Percentiles rank a stretch among this genome's conserved stretches.
Conservation (phyloP, 352 stramenopile species). For the Phytophthora fragariaefolia region DNA sequence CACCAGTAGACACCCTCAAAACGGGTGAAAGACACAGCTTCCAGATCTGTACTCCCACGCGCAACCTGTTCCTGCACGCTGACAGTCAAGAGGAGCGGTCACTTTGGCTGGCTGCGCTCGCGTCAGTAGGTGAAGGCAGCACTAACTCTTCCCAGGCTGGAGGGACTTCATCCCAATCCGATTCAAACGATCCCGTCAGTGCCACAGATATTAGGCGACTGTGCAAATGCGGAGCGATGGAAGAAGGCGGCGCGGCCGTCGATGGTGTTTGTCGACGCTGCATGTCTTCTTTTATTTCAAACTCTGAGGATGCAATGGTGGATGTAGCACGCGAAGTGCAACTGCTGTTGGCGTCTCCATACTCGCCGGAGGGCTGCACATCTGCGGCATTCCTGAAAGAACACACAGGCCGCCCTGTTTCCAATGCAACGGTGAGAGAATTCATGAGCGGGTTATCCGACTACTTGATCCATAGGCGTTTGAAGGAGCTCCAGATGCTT, state of each 20-base stretch:
- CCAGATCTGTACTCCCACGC: constrained; percentile 60
- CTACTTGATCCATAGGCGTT: constrained; percentile 83
- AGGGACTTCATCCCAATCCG: constrained; percentile 18
- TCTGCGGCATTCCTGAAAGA: constrained; percentile 78
- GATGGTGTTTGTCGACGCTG: constrained; percentile 69
- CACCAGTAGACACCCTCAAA: constrained; percentile 78
- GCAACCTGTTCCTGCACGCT: constrained; percentile 78
- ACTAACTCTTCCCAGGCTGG: constrained; percentile 22
- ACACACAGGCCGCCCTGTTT: constrained; percentile 49
- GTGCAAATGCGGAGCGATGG: constrained; percentile 61
- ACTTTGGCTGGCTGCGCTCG: constrained; percentile 78
- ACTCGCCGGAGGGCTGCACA: constrained; percentile 84
- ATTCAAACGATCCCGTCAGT: constrained; percentile 37
- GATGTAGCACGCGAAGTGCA: constrained; percentile 85
- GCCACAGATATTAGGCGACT: constrained; percentile 52
- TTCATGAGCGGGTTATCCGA: constrained; percentile 84
- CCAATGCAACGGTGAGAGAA: constrained; percentile 62
- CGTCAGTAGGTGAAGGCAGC: constrained; percentile 58
- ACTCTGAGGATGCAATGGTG: constrained; percentile 73
- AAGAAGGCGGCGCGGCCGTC: constrained; percentile 34
- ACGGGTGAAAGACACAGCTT: constrained; percentile 87
- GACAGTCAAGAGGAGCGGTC: constrained; percentile 87
- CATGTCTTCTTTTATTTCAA: constrained; percentile 83
- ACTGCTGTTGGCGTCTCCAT: constrained; percentile 83
- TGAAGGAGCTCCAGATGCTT: constrained; percentile 76